phyloP scores from a whole-genome alignment of 306 rosid species.

The Casuarina cunninghamiana region DNA sequence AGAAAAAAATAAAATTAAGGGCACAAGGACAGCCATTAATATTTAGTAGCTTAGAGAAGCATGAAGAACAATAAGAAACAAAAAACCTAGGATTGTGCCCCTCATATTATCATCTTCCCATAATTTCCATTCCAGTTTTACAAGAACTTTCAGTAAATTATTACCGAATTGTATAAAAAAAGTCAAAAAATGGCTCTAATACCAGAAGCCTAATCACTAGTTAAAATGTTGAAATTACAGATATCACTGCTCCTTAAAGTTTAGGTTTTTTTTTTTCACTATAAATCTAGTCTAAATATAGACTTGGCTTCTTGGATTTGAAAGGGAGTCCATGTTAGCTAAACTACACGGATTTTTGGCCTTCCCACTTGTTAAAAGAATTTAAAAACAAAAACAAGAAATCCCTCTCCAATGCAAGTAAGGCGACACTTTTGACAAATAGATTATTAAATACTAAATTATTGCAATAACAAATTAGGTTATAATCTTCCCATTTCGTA shows the following conservation, averaged over 20 bases:
- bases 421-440: background rate
- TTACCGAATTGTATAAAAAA: background rate
- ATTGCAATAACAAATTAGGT: background rate
- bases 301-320: background rate
- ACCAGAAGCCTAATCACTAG: background rate
- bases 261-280: background rate
- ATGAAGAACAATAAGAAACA: no score
- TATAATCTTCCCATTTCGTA: no score
- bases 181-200: background rate
- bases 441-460: background rate
- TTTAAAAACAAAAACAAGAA: background rate
- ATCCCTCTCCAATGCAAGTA: background rate
- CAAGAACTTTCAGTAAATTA: no score
- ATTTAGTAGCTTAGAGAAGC: no score
- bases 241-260: no score
- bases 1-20: no score
- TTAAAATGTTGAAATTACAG: background rate
- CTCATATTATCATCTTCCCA: no score
- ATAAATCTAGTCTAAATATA: background rate
- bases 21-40: no score
- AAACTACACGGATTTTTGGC: no score
- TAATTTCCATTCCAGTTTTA: no score
- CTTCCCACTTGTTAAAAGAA: background rate
- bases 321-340: background rate
- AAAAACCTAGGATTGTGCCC: no score